Percentiles rank a stretch among this genome's conserved stretches.
Evolutionary conservation across 129 eudicot genomes (phyloP).

Genomic region (Saussurea involucrata): DNA sequence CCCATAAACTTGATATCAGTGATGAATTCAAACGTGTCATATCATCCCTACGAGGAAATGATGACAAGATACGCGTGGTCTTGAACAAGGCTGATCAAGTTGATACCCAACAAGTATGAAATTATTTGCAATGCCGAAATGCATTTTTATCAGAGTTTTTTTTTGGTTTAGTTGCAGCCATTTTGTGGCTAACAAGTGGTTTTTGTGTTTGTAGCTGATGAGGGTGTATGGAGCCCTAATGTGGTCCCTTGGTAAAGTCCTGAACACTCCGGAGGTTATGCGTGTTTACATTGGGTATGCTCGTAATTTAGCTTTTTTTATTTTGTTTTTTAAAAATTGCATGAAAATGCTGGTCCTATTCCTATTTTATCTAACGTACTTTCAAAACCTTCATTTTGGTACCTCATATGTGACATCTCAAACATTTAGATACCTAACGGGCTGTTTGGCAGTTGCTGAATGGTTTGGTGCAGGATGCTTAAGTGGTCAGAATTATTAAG

Average conservation of each 20-base stretch:
- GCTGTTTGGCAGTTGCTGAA: too few species aligned
- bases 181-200: conserved; percentile 5
- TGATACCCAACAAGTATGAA: conserved; percentile 89
- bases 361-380: neutral
- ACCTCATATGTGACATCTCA: neutral
- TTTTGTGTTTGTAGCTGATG: conserved; percentile 63
- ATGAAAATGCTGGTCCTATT: neutral
- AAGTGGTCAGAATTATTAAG: too few species aligned
- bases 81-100: conserved; percentile 98
- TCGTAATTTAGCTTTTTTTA: neutral
- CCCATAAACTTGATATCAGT: conserved; percentile 94
- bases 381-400: neutral
- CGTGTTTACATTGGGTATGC: conserved; percentile 95
- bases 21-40: conserved; percentile 96
- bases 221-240: conserved; percentile 94
- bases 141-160: neutral
- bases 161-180: neutral
- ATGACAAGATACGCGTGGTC: conserved; percentile 92
- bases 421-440: neutral
- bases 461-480: too few species aligned
- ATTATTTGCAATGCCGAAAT: neutral
- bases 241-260: conserved; percentile 99
- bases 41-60: conserved; percentile 87
- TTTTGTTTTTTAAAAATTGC: neutral
- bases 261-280: conserved; percentile 87